A percentile compares a stretch with the other conserved stretches of the same genome.
These are phyloP conservation scores for Andrographis paniculata DNA, from an alignment of 305 asterid species.

Conservation along the genomic window DNA sequence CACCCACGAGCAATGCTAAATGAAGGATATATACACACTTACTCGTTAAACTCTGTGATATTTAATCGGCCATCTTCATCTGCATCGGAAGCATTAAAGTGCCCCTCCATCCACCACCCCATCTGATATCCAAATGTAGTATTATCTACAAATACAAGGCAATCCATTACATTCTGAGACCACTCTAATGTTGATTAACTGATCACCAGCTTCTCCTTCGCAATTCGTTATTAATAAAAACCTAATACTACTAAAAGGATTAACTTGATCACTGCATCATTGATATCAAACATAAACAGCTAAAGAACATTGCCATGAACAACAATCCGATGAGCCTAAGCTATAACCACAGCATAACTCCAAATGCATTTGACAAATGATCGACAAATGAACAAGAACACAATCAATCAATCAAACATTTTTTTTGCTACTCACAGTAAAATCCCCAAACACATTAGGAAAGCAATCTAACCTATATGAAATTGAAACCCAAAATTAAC, in stretches of 20 bases:
- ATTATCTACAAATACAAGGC: conserved; percentile 29
- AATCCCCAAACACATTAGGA: no score
- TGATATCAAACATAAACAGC: not conserved
- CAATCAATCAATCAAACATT: no score
- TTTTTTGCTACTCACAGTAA: no score
- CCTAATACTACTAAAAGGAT: conserved; percentile 2
- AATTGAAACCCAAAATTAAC: no score
- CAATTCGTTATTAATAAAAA: conserved; percentile 11
- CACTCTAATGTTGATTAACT: not conserved
- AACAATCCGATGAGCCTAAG: not conserved
- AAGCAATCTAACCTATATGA: no score
- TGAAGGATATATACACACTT: conserved; percentile 32
- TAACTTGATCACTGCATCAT: not conserved
- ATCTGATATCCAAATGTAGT: conserved; percentile 64
- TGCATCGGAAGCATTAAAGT: conserved; percentile 83
- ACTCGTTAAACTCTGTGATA: conserved; percentile 88
- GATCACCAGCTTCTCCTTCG: conserved; percentile 5
- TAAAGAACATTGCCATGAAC: not conserved
- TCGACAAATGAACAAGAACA: no score
- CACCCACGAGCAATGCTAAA: conserved; percentile 11
- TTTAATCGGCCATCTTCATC: conserved; percentile 82
- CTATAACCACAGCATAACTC: not conserved
- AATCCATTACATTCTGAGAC: conserved; percentile 10
- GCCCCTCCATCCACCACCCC: conserved; percentile 99
- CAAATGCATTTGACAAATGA: no score